phyloP scores from a whole-genome alignment of 1,284 basidiomycete species.

The Violaceomyces palustris region DNA sequence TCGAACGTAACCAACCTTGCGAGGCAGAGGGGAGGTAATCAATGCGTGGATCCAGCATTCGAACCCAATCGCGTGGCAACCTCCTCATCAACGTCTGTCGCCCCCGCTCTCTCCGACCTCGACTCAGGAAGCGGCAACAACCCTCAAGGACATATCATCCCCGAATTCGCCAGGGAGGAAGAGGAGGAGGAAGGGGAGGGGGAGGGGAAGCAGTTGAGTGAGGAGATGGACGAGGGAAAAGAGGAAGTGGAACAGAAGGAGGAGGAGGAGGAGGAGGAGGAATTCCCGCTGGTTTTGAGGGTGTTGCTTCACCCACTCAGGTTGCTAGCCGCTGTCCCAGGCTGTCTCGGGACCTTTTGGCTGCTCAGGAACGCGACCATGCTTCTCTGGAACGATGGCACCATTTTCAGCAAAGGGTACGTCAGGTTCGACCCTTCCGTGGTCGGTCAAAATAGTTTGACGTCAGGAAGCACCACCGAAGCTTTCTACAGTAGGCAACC shows the following conservation, averaged over 20 bases:
- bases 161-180: no score
- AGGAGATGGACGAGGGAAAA: not conserved
- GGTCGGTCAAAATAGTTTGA: no score
- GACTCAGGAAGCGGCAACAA: slow-evolving; percentile 87
- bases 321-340: slow-evolving; percentile 47
- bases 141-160: no score
- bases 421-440: no score
- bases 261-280: slow-evolving; percentile 24
- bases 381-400: not conserved
- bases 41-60: no score
- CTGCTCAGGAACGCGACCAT: slow-evolving; percentile 36
- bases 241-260: not conserved
- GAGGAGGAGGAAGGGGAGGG: no score
- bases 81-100: no score
- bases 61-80: no score
- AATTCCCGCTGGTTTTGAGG: slow-evolving; percentile 28
- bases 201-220: not conserved
- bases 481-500: slow-evolving; percentile 25
- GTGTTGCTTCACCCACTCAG: slow-evolving; percentile 43
- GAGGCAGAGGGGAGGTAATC: no score
- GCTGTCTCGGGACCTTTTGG: slow-evolving; percentile 45
- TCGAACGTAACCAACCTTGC: no score
- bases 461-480: not conserved
- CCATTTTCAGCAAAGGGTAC: no score
- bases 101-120: slow-evolving; percentile 98